Evolutionary conservation across 768 basidiomycete genomes (phyloP).

Genomic region (Termitomyces sp.): DNA sequence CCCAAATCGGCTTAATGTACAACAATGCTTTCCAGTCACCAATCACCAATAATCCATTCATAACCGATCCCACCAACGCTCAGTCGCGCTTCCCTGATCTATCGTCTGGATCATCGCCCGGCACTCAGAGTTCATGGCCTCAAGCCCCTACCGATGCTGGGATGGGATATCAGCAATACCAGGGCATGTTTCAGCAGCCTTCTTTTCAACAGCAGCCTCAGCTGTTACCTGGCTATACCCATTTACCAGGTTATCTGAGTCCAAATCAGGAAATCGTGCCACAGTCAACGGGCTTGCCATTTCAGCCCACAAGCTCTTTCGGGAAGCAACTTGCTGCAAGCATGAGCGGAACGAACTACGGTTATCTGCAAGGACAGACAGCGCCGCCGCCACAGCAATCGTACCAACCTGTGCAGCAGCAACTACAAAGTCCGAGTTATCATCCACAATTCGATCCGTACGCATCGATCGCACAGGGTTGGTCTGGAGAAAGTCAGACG

Average conservation of each 20-base stretch:
- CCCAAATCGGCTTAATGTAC: constrained; percentile 30
- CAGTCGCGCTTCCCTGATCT: constrained; percentile 65
- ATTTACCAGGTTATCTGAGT: constrained; percentile 7
- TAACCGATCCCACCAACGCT: constrained; percentile 43
- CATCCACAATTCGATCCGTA: constrained; percentile 53
- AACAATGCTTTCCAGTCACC: constrained; percentile 34
- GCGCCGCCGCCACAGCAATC: constrained; percentile 19
- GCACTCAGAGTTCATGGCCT: constrained; percentile 34
- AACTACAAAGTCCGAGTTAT: constrained; percentile 41
- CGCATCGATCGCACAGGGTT: constrained; percentile 36
- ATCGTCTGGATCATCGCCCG: constrained; percentile 20
- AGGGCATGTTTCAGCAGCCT: constrained; percentile 25
- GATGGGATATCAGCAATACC: constrained; percentile 28
- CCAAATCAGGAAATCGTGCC: constrained; percentile 15
- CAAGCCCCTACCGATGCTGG: constrained; percentile 13
- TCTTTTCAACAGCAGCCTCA: constrained; percentile 29
- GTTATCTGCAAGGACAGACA: constrained; percentile 28
- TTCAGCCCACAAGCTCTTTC: constrained; percentile 52
- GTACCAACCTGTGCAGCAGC: constrained; percentile 43
- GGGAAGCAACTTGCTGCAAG: constrained; percentile 46
- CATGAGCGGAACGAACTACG: constrained; percentile 35
- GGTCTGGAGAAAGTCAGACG: constrained; percentile 25
- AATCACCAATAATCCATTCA: constrained; percentile 65
- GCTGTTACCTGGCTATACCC: constrained; percentile 16
- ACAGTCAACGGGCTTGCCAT: constrained; percentile 18